Conservation (phyloP, 192 early-diverging fungal species). For the Umbelopsis sp. region DNA sequence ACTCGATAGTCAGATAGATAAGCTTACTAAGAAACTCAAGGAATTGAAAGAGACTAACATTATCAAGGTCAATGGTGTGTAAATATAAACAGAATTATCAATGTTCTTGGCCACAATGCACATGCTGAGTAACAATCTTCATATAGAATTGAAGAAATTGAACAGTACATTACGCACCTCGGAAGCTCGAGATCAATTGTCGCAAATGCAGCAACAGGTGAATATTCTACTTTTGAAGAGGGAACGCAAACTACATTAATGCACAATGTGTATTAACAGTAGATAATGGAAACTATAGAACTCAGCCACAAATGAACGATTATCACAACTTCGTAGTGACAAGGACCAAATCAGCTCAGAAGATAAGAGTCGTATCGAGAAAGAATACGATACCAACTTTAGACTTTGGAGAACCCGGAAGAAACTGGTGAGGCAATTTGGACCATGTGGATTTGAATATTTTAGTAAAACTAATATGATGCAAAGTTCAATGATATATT, state of each 20-base stretch:
- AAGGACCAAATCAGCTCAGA: not conserved
- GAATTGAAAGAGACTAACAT: not conserved
- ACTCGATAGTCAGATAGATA: slow-evolving; percentile 1
- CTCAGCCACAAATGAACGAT: not conserved
- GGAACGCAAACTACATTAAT: no score
- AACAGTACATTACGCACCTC: not conserved
- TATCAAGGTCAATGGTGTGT: not conserved
- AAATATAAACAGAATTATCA: not conserved
- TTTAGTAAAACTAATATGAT: not conserved
- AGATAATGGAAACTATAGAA: not conserved
- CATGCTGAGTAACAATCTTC: not conserved
- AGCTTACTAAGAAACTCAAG: not conserved
- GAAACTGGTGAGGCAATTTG: slow-evolving; percentile 1
- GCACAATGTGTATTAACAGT: not conserved
- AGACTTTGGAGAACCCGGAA: not conserved
- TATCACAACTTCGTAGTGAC: not conserved
- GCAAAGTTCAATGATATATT: slow-evolving; percentile 4
- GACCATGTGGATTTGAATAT: no score
- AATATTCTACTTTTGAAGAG: no score
- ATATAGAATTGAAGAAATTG: not conserved
- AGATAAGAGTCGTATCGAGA: not conserved
- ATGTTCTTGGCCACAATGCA: not conserved
- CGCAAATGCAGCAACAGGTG: not conserved
- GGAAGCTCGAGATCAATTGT: not conserved
- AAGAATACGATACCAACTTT: not conserved